These are phyloP conservation scores for Filobasidium floriforme DNA, from an alignment of 768 basidiomycete species.

Conservation along the genomic window DNA sequence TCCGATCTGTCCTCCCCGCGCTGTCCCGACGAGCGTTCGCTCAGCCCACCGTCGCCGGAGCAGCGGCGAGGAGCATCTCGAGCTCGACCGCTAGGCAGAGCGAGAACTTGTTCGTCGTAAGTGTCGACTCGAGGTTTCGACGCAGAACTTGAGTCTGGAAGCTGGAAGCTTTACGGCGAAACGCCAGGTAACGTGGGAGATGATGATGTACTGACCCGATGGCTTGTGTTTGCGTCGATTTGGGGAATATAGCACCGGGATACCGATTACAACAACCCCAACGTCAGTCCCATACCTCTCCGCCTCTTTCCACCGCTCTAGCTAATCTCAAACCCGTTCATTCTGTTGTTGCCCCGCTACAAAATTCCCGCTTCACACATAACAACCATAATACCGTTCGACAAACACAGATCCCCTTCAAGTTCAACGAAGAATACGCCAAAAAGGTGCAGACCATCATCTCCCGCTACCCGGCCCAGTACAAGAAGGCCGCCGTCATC, in stretches of 20 bases:
- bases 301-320: slow-evolving; percentile 7
- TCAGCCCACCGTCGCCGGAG: background rate
- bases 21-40: background rate
- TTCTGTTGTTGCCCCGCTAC: no score
- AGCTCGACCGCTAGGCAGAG: slow-evolving; percentile 1
- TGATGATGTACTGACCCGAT: no score
- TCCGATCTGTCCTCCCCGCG: slow-evolving; percentile 6
- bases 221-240: background rate
- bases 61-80: background rate
- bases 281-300: slow-evolving; percentile 49
- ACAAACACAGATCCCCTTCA: slow-evolving; percentile 71
- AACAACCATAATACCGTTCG: background rate
- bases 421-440: slow-evolving; percentile 70
- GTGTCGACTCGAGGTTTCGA: background rate
- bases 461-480: slow-evolving; percentile 87
- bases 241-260: slow-evolving; percentile 69
- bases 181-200: background rate
- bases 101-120: slow-evolving; percentile 12
- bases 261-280: slow-evolving; percentile 87
- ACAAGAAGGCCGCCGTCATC: slow-evolving; percentile 97
- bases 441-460: slow-evolving; percentile 84
- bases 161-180: background rate
- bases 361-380: no score
- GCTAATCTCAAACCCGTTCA: no score
- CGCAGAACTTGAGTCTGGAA: background rate